These are phyloP conservation scores for Trematosphaeria pertusa DNA, from an alignment of 2,329 filamentous ascomycete genomes.

Conservation along the genomic window DNA sequence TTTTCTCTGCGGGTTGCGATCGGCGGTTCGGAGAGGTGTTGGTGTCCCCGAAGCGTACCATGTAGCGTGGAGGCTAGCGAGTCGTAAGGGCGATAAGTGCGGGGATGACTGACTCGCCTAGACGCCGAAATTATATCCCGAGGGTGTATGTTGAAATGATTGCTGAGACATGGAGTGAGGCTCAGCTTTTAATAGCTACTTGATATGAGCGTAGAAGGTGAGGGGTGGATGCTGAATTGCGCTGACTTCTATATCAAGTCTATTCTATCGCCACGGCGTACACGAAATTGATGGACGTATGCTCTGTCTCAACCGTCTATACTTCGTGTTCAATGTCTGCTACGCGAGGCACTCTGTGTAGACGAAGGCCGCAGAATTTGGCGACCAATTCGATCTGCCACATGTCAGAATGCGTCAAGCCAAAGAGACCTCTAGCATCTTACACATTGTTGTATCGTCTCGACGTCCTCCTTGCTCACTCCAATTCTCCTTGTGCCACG, in stretches of 20 bases:
- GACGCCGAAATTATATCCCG: too few species aligned
- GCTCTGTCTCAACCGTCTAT: too few species aligned
- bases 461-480: conserved; percentile 54
- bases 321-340: conserved; percentile 44
- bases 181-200: too few species aligned
- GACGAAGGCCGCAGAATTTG: conserved; percentile 31
- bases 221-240: too few species aligned
- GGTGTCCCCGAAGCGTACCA: conserved; percentile 12
- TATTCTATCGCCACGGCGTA: too few species aligned
- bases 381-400: conserved; percentile 40
- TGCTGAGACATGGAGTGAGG: too few species aligned
- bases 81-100: background rate
- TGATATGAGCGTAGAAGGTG: too few species aligned
- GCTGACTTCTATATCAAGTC: too few species aligned
- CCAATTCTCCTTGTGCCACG: conserved; percentile 58
- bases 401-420: conserved; percentile 10
- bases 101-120: background rate
- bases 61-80: background rate
- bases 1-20: background rate
- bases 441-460: conserved; percentile 52
- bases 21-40: conserved; percentile 10
- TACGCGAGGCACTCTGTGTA: conserved; percentile 40
- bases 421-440: conserved; percentile 6
- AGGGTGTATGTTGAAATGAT: too few species aligned
- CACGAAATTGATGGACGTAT: too few species aligned